Evolutionary conservation across 139 green algal species (phyloP).

Genomic region (Chlorella sp.): DNA sequence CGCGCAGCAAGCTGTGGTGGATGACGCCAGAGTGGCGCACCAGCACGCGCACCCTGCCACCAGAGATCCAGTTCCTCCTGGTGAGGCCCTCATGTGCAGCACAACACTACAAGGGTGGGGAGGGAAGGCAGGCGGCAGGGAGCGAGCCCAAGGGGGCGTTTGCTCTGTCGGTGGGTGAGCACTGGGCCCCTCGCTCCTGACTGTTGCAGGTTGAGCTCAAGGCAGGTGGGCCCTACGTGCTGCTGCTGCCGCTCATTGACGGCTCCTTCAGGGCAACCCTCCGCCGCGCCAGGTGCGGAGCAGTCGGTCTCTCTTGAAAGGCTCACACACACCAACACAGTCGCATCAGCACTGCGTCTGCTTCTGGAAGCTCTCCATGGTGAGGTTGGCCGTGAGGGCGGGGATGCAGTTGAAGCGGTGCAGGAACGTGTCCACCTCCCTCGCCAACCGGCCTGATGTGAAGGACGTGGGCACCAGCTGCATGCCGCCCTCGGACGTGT

Average conservation of each 20-base stretch:
- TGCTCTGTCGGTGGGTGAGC: neutral
- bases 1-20: slow-evolving; percentile 86
- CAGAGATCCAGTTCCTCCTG: slow-evolving; percentile 92
- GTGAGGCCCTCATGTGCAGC: too few species aligned
- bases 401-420: slow-evolving; percentile 68
- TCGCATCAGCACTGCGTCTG: slow-evolving; percentile 54
- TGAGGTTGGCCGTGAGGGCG: slow-evolving; percentile 80
- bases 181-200: neutral
- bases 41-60: slow-evolving; percentile 54
- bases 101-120: neutral
- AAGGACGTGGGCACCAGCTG: slow-evolving; percentile 61
- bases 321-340: too few species aligned
- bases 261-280: slow-evolving; percentile 69
- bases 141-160: neutral
- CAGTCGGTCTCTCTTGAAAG: too few species aligned
- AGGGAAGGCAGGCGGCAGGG: neutral
- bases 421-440: slow-evolving; percentile 72
- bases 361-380: slow-evolving; percentile 78
- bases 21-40: slow-evolving; percentile 90
- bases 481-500: slow-evolving; percentile 23
- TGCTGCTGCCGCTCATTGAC: slow-evolving; percentile 80
- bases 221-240: slow-evolving; percentile 41
- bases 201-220: slow-evolving; percentile 4
- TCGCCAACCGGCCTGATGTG: slow-evolving; percentile 17
- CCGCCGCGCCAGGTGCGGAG: slow-evolving; percentile 8